Conservation (phyloP, 176 grass and related monocot genomes). For the Eremochloa ophiuroides region DNA sequence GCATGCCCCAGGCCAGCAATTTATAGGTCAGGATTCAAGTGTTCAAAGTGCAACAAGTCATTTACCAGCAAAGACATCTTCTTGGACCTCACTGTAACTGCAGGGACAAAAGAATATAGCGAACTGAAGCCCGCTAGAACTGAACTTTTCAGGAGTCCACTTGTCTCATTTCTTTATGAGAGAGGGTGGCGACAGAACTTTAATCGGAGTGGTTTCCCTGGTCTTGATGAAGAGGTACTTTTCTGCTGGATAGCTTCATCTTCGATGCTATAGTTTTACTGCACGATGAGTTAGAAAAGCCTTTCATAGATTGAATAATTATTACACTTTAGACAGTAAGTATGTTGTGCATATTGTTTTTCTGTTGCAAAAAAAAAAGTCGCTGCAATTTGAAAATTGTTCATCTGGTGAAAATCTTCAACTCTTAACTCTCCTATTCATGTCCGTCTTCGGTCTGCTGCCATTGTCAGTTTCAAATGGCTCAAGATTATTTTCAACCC, state of each 20-base stretch:
- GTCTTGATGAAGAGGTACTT: constrained; percentile 81
- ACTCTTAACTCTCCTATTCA: not conserved
- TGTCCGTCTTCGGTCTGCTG: constrained; percentile 19
- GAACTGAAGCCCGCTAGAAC: constrained; percentile 87
- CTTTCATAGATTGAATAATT: not conserved
- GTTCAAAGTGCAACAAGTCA: constrained; percentile 77
- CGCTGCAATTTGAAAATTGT: not conserved
- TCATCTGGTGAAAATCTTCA: not conserved
- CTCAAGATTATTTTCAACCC: constrained; percentile 81
- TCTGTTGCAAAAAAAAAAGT: not conserved
- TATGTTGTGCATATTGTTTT: not conserved
- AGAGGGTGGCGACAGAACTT: constrained; percentile 98
- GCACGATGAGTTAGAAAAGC: not conserved
- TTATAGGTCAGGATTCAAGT: constrained; percentile 92
- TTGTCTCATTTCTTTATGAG: constrained; percentile 93
- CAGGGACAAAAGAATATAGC: constrained; percentile 81
- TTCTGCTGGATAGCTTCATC: not conserved
- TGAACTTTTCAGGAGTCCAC: constrained; percentile 82
- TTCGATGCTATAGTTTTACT: not conserved
- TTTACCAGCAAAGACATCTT: constrained; percentile 87
- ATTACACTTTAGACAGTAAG: not conserved
- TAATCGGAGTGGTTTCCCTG: constrained; percentile 85
- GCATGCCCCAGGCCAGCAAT: constrained; percentile 59
- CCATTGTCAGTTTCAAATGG: constrained; percentile 83
- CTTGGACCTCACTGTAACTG: constrained; percentile 83